Conservation (phyloP, 345 rosid genomes). For the Boechera stricta region DNA sequence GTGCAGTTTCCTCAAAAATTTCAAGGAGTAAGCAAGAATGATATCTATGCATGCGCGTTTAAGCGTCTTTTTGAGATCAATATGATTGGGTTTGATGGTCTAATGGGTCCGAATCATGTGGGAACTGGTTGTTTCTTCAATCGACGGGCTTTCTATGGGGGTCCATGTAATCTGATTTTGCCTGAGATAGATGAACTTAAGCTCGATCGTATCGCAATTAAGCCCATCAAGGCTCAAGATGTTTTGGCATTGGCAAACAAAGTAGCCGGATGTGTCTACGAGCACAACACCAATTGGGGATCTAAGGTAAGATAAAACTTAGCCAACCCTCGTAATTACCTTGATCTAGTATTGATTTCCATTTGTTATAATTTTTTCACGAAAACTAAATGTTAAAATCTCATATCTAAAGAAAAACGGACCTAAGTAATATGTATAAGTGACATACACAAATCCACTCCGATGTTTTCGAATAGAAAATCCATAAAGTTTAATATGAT, state of each 20-base stretch:
- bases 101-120: constrained; percentile 49
- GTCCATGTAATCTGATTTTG: constrained; percentile 37
- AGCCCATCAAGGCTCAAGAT: constrained; percentile 40
- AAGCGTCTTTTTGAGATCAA: constrained; percentile 50
- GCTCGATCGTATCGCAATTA: constrained; percentile 31
- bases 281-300: constrained; percentile 68
- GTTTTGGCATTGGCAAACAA: constrained; percentile 49
- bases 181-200: constrained; percentile 51
- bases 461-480: no score
- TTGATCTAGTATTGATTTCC: not conserved
- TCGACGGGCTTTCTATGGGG: constrained; percentile 59
- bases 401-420: no score
- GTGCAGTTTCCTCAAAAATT: constrained; percentile 77
- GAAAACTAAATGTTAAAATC: no score
- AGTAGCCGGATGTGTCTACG: constrained; percentile 62
- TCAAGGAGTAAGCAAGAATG: constrained; percentile 56
- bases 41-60: constrained; percentile 54
- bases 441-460: no score
- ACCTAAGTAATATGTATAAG: no score
- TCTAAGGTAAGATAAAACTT: constrained; percentile 49
- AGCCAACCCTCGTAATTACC: no score
- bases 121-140: constrained; percentile 72
- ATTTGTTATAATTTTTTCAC: not conserved
- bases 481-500: no score
- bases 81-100: constrained; percentile 56